Percentiles rank a stretch among this genome's conserved stretches.
Evolutionary conservation across 2,329 filamentous ascomycete genomes (phyloP).

Genomic region (Neonectria punicea): DNA sequence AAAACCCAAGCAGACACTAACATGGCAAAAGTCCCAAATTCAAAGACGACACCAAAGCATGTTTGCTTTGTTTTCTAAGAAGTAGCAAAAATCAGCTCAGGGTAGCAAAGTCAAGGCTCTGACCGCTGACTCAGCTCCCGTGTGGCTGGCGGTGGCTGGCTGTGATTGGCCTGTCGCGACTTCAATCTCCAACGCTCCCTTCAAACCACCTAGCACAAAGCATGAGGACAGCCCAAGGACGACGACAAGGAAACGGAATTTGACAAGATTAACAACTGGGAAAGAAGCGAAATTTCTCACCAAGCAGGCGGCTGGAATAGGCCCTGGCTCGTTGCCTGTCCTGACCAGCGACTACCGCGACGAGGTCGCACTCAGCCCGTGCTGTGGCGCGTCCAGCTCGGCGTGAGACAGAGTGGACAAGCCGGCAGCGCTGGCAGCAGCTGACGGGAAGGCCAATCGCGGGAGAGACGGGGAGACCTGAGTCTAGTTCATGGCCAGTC

Average conservation of each 20-base stretch:
- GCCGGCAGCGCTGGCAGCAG: not conserved
- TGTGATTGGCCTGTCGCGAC: conserved; percentile 16
- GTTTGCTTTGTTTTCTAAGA: not conserved
- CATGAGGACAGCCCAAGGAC: conserved; percentile 7
- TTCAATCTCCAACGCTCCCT: conserved; percentile 6
- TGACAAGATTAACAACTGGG: not conserved
- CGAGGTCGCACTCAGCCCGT: conserved; percentile 4
- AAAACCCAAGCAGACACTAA: not conserved
- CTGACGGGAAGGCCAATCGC: not conserved
- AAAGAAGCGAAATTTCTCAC: not conserved
- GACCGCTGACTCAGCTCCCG: conserved; percentile 18
- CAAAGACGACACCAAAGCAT: not conserved
- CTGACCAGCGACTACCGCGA: not conserved
- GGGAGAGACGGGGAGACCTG: not conserved
- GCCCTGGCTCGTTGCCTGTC: not conserved
- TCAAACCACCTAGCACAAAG: conserved; percentile 9
- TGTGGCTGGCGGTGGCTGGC: not conserved
- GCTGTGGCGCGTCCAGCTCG: conserved; percentile 6
- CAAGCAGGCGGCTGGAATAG: not conserved
- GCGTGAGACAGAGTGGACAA: not conserved
- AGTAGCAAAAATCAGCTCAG: no score
- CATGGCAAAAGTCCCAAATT: not conserved
- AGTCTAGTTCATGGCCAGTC: not conserved
- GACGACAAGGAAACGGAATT: conserved; percentile 6
- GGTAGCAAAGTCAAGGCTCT: not conserved